A percentile compares a stretch with the other conserved stretches of the same genome.
phyloP scores from a whole-genome alignment of 1,284 basidiomycete genomes.

The Flammula alnicola region DNA sequence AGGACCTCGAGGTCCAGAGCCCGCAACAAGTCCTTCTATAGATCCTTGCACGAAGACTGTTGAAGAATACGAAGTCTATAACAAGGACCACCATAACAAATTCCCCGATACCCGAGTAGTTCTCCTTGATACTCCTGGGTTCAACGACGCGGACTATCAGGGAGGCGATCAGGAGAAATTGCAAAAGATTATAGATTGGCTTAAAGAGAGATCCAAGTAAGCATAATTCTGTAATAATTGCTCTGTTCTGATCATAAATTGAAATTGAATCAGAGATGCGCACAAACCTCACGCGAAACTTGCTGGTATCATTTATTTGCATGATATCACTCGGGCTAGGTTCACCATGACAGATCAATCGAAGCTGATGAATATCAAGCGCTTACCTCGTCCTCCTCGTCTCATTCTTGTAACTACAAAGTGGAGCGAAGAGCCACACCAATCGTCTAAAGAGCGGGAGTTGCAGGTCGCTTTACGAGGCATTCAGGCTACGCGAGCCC shows the following conservation, averaged over 20 bases:
- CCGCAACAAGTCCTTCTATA: not conserved
- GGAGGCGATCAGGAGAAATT: not conserved
- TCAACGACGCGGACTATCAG: not conserved
- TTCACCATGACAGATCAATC: not conserved
- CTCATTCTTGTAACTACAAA: not conserved
- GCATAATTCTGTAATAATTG: not conserved
- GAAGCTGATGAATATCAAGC: not conserved
- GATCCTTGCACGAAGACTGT: not conserved
- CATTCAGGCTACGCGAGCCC: not conserved
- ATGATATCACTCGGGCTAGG: not conserved
- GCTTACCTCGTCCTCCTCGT: not conserved
- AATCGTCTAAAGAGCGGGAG: not conserved
- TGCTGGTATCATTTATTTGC: constrained; percentile 1
- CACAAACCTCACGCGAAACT: not conserved
- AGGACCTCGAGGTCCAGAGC: too few species aligned
- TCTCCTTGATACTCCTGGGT: not conserved
- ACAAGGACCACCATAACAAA: not conserved
- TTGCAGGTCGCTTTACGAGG: not conserved
- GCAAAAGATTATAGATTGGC: not conserved
- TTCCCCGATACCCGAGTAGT: too few species aligned
- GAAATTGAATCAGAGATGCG: not conserved
- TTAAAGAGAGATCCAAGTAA: not conserved
- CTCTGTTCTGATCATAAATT: not conserved
- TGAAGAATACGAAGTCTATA: not conserved
- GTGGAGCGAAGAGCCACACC: not conserved